phyloP scores from a whole-genome alignment of 768 basidiomycete species.

The Nevesoporus exiguus region DNA sequence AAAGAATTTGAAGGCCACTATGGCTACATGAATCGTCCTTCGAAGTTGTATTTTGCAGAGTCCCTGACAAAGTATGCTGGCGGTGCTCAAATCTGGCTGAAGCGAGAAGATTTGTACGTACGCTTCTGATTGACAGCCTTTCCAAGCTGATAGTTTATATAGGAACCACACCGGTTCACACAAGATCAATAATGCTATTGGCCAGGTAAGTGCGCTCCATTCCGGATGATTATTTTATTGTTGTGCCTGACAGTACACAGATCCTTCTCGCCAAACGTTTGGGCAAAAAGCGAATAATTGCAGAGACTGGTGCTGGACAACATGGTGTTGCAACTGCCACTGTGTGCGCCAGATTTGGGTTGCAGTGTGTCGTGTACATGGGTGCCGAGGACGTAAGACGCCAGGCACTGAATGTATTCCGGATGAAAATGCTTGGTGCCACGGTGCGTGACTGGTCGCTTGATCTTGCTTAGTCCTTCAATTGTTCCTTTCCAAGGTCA shows the following conservation, averaged over 20 bases:
- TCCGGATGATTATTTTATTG: background rate
- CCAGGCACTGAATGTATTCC: conserved; percentile 96
- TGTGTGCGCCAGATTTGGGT: conserved; percentile 92
- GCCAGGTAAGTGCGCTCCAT: conserved; percentile 60
- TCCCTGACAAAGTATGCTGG: conserved; percentile 86
- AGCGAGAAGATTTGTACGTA: conserved; percentile 85
- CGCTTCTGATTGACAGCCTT: background rate
- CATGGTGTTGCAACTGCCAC: conserved; percentile 99
- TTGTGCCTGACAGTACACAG: conserved; percentile 35
- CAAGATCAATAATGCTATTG: conserved; percentile 99
- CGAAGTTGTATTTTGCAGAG: conserved; percentile 87
- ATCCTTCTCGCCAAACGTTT: conserved; percentile 91
- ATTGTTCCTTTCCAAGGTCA: conserved; percentile 53
- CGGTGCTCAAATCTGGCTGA: conserved; percentile 96
- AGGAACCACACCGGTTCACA: conserved; percentile 99
- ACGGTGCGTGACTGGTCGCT: conserved; percentile 46
- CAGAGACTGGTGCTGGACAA: conserved; percentile 98
- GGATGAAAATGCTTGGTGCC: conserved; percentile 95
- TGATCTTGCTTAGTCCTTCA: background rate
- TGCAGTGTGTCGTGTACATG: conserved; percentile 98
- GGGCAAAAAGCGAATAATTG: conserved; percentile 96
- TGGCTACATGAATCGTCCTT: conserved; percentile 94
- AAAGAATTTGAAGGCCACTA: conserved; percentile 86
- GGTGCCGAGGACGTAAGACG: conserved; percentile 95
- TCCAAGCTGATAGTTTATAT: conserved; percentile 5